phyloP scores from a whole-genome alignment of 805 yeast genomes.

The Lipomyces chichibuensis region DNA sequence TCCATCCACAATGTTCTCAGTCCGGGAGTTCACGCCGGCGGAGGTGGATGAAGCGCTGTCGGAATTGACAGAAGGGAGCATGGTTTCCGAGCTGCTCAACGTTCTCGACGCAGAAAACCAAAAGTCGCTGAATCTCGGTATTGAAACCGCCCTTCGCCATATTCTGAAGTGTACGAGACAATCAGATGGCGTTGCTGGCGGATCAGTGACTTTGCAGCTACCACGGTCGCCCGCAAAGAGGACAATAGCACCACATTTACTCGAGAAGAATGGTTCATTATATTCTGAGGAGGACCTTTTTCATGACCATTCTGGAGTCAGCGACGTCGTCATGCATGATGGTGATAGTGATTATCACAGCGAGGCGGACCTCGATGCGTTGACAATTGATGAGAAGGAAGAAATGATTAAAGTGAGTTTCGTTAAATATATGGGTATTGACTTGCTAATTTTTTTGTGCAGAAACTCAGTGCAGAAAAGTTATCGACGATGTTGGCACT shows the following conservation, averaged over 20 bases:
- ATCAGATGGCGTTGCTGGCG: conserved; percentile 14
- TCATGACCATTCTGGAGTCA: not conserved
- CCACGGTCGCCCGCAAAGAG: not conserved
- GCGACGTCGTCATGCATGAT: conserved; percentile 4
- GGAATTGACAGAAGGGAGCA: conserved; percentile 7
- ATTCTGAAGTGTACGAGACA: conserved; percentile 17
- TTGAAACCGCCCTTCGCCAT: conserved; percentile 14
- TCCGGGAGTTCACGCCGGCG: conserved; percentile 9
- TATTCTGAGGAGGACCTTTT: not conserved
- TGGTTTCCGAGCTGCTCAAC: conserved; percentile 23
- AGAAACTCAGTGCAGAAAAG: conserved; percentile 2
- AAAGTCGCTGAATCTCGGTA: conserved; percentile 10
- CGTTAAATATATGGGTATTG: not conserved
- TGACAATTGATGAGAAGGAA: conserved; percentile 2
- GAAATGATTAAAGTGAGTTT: conserved; percentile 6
- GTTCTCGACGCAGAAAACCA: conserved; percentile 25
- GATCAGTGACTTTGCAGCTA: not conserved
- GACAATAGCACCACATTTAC: not conserved
- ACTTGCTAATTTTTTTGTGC: not conserved
- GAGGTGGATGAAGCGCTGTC: conserved; percentile 16
- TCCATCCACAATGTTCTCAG: conserved; percentile 16
- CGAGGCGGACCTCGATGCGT: not conserved
- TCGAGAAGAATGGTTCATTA: not conserved
- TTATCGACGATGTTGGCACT: not conserved
- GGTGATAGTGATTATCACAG: not conserved